Percentiles rank a stretch among this genome's conserved stretches.
Evolutionary conservation across 1,139 yeast genomes (phyloP).

Genomic region (Meyerozyma guilliermondii): DNA sequence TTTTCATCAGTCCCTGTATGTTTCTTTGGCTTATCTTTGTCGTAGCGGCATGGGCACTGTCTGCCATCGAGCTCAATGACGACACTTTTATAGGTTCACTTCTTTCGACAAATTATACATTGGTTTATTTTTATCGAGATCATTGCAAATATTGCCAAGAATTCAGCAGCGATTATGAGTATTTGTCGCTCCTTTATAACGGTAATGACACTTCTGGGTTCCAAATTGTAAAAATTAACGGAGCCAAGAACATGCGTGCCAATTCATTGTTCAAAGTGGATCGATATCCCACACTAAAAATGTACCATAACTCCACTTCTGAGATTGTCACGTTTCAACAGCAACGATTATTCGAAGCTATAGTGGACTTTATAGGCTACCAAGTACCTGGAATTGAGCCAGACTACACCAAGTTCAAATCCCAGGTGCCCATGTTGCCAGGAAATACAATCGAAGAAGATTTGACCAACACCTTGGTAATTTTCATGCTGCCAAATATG

Average conservation of each 20-base stretch:
- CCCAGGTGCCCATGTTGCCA: slow-evolving; percentile 10
- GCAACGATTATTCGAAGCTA: slow-evolving; percentile 19
- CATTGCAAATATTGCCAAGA: slow-evolving; percentile 10
- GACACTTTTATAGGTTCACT: neutral
- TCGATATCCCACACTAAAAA: slow-evolving; percentile 29
- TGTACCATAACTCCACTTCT: slow-evolving; percentile 25
- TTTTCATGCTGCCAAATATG: slow-evolving; percentile 20
- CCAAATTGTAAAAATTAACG: slow-evolving; percentile 31
- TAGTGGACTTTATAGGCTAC: slow-evolving; percentile 20
- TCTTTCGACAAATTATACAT: neutral
- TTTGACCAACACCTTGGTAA: slow-evolving; percentile 17
- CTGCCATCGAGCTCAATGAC: neutral
- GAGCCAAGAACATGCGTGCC: slow-evolving; percentile 18
- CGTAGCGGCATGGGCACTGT: neutral
- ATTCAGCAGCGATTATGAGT: slow-evolving; percentile 7
- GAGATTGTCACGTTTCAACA: slow-evolving; percentile 19
- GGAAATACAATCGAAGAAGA: slow-evolving; percentile 6
- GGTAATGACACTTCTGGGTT: slow-evolving; percentile 11
- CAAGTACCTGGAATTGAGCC: slow-evolving; percentile 14
- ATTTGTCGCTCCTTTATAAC: slow-evolving; percentile 6
- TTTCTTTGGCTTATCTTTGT: neutral
- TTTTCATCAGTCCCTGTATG: neutral
- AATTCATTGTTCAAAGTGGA: slow-evolving; percentile 21
- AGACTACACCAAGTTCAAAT: slow-evolving; percentile 14
- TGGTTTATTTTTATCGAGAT: slow-evolving; percentile 8